A percentile compares a stretch with the other conserved stretches of the same genome.
phyloP scores from a whole-genome alignment of 192 early-diverging fungal species.

The Rhizoclosmatium sp. region DNA sequence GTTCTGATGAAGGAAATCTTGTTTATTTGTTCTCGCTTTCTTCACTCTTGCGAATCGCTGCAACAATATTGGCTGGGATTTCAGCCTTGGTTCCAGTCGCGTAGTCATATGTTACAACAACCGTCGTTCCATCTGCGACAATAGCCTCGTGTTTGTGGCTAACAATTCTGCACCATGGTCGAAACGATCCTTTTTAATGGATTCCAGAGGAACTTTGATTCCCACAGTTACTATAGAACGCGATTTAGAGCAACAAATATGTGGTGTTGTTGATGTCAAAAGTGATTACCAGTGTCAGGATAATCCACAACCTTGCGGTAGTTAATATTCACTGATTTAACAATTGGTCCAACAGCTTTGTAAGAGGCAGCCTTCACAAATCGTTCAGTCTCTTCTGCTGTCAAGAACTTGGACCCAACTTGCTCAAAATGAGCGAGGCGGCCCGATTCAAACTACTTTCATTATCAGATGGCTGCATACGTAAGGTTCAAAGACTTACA shows the following conservation, averaged over 20 bases:
- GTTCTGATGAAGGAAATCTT: not conserved
- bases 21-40: not conserved
- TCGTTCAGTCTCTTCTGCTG: constrained; percentile 11
- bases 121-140: constrained; percentile 46
- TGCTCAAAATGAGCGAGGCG: constrained; percentile 56
- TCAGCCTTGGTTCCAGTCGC: constrained; percentile 41
- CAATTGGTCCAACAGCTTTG: constrained; percentile 51
- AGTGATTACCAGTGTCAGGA: constrained; percentile 48
- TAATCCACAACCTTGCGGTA: constrained; percentile 54
- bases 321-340: constrained; percentile 49
- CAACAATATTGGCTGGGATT: constrained; percentile 36
- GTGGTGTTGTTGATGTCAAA: too few species aligned
- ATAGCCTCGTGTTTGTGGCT: constrained; percentile 47
- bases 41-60: constrained; percentile 2
- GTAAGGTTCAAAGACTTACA: not conserved
- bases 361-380: constrained; percentile 40
- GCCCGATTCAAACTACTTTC: not conserved
- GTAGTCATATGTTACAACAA: constrained; percentile 53
- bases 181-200: constrained; percentile 49
- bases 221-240: constrained; percentile 14
- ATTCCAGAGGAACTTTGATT: constrained; percentile 1
- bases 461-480: too few species aligned
- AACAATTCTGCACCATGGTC: constrained; percentile 45
- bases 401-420: constrained; percentile 39
- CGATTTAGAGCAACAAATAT: too few species aligned